A percentile compares a stretch with the other conserved stretches of the same genome.
phyloP scores from a whole-genome alignment of 2,329 filamentous ascomycete species.

The Monosporascus sp. region DNA sequence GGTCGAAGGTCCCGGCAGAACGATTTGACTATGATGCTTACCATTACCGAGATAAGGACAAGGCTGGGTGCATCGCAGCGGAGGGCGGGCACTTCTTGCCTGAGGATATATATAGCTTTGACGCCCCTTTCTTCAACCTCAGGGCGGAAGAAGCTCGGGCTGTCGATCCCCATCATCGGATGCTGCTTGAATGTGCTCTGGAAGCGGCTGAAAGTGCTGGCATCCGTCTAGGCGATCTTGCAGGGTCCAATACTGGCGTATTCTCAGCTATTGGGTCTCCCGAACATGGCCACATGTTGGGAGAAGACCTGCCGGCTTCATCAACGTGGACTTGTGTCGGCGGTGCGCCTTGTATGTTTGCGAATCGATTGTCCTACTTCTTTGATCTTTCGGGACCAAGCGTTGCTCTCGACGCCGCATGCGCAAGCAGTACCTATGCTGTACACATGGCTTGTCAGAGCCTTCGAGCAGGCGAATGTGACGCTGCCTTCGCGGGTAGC shows the following conservation, averaged over 20 bases:
- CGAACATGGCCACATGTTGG: neutral
- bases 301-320: neutral
- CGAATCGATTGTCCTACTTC: constrained; percentile 8
- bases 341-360: constrained; percentile 4
- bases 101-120: neutral
- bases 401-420: constrained; percentile 5
- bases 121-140: neutral
- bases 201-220: constrained; percentile 21
- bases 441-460: constrained; percentile 2
- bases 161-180: constrained; percentile 24
- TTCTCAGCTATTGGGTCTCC: constrained; percentile 2
- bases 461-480: constrained; percentile 4
- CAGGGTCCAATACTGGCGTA: constrained; percentile 7
- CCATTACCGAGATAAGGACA: too few species aligned
- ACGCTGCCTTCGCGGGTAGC: constrained; percentile 1
- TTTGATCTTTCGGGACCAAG: constrained; percentile 6
- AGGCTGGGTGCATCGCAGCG: neutral
- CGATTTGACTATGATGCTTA: too few species aligned
- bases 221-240: constrained; percentile 7
- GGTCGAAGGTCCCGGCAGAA: too few species aligned
- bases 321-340: neutral
- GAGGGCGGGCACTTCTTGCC: neutral
- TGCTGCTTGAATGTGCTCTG: constrained; percentile 28
- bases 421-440: constrained; percentile 3
- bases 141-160: neutral